These are phyloP conservation scores for Epichloe typhina DNA, from an alignment of 2,329 filamentous ascomycete species.

Conservation along the genomic window DNA sequence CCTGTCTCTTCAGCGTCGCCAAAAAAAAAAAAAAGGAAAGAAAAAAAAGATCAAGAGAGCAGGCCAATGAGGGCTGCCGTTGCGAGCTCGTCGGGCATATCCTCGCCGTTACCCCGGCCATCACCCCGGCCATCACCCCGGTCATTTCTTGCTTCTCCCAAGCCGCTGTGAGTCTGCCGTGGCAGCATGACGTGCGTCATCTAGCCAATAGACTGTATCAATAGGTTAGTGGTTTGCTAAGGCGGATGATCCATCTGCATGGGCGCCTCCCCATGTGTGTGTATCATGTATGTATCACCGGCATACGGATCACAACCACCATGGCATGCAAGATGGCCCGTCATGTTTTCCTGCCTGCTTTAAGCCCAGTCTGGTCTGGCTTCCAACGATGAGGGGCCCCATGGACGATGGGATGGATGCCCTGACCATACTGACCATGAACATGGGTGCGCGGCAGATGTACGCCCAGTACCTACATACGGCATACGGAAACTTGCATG, in stretches of 20 bases:
- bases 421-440: not conserved
- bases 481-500: not conserved
- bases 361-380: not conserved
- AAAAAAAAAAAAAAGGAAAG: no score
- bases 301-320: not conserved
- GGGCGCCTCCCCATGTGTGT: not conserved
- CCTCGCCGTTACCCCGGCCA: no score
- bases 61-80: no score
- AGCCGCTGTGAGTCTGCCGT: not conserved
- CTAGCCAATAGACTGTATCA: not conserved
- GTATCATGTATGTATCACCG: not conserved
- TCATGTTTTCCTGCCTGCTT: not conserved
- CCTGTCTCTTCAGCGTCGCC: no score
- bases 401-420: not conserved
- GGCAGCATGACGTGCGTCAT: not conserved
- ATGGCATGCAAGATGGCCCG: not conserved
- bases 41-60: no score
- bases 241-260: no score
- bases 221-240: not conserved
- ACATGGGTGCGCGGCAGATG: conserved; percentile 5
- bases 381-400: not conserved
- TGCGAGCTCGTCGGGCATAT: no score
- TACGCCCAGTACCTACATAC: not conserved
- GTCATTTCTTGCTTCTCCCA: not conserved
- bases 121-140: not conserved